A percentile compares a stretch with the other conserved stretches of the same genome.
These are phyloP conservation scores for Podaxis sp. DNA, from an alignment of 768 basidiomycete species.

Conservation along the genomic window DNA sequence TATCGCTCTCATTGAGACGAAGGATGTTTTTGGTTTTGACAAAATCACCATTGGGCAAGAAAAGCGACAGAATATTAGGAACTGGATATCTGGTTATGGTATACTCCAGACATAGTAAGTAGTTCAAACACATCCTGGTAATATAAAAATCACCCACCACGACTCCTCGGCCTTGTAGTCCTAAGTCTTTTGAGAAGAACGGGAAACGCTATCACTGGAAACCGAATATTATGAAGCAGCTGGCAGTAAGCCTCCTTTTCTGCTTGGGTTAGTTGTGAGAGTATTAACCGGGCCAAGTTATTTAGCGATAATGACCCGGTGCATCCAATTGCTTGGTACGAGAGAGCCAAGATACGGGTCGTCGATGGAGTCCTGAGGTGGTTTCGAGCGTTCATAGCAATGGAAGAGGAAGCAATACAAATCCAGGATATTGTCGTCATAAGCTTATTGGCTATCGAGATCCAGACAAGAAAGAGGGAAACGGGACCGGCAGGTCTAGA, in stretches of 20 bases:
- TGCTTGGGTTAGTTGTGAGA: neutral
- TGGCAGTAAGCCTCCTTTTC: neutral
- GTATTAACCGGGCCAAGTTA: neutral
- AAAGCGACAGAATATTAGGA: neutral
- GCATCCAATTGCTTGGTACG: slow-evolving; percentile 9
- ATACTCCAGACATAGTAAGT: slow-evolving; percentile 5
- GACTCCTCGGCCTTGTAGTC: neutral
- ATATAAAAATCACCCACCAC: neutral
- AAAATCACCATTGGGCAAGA: slow-evolving; percentile 1
- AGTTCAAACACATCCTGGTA: too few relatives aligned
- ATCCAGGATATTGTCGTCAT: slow-evolving; percentile 2
- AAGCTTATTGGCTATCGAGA: slow-evolving; percentile 2
- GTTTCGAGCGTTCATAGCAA: neutral
- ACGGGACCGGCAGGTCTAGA: neutral
- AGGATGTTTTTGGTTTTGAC: neutral
- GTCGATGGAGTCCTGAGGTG: neutral
- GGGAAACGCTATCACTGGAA: slow-evolving; percentile 7
- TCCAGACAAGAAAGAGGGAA: neutral
- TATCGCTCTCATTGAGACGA: slow-evolving; percentile 3
- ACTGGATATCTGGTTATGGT: slow-evolving; percentile 11
- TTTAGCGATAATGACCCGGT: neutral
- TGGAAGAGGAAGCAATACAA: slow-evolving; percentile 1
- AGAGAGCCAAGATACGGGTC: slow-evolving; percentile 2
- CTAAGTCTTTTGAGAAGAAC: slow-evolving; percentile 3
- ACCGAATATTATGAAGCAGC: neutral